These are phyloP conservation scores for Elsinoe batatas DNA, from an alignment of 2,329 filamentous ascomycete genomes.

Conservation along the genomic window DNA sequence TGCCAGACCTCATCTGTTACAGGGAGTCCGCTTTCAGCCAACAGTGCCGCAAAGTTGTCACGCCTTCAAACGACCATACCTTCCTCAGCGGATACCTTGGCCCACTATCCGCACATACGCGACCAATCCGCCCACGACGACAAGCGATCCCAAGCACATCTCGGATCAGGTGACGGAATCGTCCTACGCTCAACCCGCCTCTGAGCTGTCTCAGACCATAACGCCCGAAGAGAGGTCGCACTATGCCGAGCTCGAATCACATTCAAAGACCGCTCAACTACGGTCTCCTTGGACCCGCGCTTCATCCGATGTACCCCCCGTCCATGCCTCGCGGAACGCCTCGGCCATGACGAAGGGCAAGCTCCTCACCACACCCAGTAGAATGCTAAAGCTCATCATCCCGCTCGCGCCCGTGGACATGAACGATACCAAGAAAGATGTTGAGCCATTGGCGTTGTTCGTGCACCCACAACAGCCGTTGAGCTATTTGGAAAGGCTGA, in stretches of 20 bases:
- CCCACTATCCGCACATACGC: neutral
- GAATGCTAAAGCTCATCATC: slow-evolving; percentile 70
- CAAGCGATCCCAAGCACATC: slow-evolving; percentile 17
- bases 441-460: slow-evolving; percentile 77
- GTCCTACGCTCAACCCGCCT: slow-evolving; percentile 26
- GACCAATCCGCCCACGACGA: slow-evolving; percentile 11
- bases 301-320: slow-evolving; percentile 49
- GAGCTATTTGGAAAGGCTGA: slow-evolving; percentile 78
- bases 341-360: slow-evolving; percentile 62
- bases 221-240: slow-evolving; percentile 38
- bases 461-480: slow-evolving; percentile 85
- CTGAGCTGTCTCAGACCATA: slow-evolving; percentile 28
- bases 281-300: slow-evolving; percentile 58
- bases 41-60: slow-evolving; percentile 15
- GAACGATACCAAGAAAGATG: slow-evolving; percentile 52
- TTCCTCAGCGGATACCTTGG: slow-evolving; percentile 10
- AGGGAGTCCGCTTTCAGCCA: no score
- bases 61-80: slow-evolving; percentile 14
- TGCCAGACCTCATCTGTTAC: neutral
- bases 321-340: slow-evolving; percentile 41
- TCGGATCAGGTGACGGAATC: slow-evolving; percentile 18
- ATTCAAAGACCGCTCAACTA: slow-evolving; percentile 47
- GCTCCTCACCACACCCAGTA: slow-evolving; percentile 68
- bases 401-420: slow-evolving; percentile 57
- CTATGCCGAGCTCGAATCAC: slow-evolving; percentile 33